Evolutionary conservation across 73 alveolate species (phyloP).

Genomic region (Vitrella brassicaformis): DNA sequence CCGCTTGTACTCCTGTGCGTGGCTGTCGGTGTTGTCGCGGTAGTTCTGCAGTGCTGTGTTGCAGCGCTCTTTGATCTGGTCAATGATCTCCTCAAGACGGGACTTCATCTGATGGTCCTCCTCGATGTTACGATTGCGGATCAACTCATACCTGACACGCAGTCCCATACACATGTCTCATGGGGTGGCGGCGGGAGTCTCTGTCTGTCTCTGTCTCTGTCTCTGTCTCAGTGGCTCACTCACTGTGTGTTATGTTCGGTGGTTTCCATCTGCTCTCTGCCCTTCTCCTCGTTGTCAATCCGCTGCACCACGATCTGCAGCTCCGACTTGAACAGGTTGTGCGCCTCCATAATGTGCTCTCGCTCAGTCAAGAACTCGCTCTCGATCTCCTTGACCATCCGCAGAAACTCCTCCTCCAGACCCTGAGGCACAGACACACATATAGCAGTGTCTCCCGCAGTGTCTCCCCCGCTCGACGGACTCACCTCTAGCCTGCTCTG

Average conservation of each 20-base stretch:
- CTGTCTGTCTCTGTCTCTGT: too few species aligned
- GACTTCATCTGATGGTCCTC: conserved; percentile 36
- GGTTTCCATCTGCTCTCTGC: conserved; percentile 17
- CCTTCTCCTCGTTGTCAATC: conserved; percentile 22
- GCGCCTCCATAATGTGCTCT: conserved; percentile 53
- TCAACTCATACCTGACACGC: too few species aligned
- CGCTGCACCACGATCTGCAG: conserved; percentile 62
- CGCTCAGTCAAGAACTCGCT: conserved; percentile 65
- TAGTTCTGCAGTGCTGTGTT: conserved; percentile 3
- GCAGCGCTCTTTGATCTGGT: conserved; percentile 9
- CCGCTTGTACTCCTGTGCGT: conserved; percentile 61
- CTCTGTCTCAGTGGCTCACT: too few species aligned
- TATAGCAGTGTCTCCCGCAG: neutral
- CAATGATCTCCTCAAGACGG: conserved; percentile 24
- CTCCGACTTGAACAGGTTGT: conserved; percentile 64
- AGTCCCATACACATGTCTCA: too few species aligned
- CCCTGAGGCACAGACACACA: conserved; percentile 53
- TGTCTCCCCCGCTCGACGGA: conserved; percentile 1
- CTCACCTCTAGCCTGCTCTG: conserved; percentile 11
- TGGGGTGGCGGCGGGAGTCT: too few species aligned
- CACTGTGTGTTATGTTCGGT: conserved; percentile 35
- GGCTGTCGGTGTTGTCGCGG: conserved; percentile 59
- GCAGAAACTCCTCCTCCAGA: conserved; percentile 64
- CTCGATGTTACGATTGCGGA: conserved; percentile 31
- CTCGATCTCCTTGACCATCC: conserved; percentile 53